Evolutionary conservation across 257 asterid genomes (phyloP).

Genomic region (Catharanthus roseus): DNA sequence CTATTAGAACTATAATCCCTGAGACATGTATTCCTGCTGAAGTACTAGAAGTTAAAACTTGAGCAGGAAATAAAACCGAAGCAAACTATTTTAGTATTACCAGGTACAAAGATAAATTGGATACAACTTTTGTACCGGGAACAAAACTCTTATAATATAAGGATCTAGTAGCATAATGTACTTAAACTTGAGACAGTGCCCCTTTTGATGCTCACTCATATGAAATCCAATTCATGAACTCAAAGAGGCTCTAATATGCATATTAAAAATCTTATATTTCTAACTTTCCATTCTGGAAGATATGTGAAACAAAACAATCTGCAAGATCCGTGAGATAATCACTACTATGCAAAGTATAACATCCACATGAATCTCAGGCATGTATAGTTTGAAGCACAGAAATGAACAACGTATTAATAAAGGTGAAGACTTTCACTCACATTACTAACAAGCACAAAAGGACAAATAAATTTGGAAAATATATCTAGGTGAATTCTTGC

Average conservation of each 20-base stretch:
- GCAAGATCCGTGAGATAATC: background rate
- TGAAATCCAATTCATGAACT: background rate
- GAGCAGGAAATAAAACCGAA: background rate
- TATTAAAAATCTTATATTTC: background rate
- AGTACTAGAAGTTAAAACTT: background rate
- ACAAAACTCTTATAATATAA: background rate
- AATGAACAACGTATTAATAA: background rate
- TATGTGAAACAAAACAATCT: background rate
- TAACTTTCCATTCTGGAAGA: background rate
- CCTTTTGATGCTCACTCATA: background rate
- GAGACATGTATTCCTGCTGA: background rate
- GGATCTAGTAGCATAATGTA: background rate
- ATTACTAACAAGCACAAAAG: background rate
- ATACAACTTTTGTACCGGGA: background rate
- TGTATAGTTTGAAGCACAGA: background rate
- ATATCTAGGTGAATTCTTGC: background rate
- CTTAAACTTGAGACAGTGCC: background rate
- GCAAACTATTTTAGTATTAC: too few relatives aligned
- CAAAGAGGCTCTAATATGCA: background rate
- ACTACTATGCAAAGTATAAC: background rate
- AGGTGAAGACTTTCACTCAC: background rate
- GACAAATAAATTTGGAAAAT: background rate
- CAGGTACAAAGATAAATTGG: too few relatives aligned
- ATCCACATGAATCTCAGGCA: conserved; percentile 1
- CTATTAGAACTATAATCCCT: background rate